Percentiles rank a stretch among this genome's conserved stretches.
These are phyloP conservation scores for Solanum clarkiae DNA, from an alignment of 257 asterid species.

Conservation along the genomic window DNA sequence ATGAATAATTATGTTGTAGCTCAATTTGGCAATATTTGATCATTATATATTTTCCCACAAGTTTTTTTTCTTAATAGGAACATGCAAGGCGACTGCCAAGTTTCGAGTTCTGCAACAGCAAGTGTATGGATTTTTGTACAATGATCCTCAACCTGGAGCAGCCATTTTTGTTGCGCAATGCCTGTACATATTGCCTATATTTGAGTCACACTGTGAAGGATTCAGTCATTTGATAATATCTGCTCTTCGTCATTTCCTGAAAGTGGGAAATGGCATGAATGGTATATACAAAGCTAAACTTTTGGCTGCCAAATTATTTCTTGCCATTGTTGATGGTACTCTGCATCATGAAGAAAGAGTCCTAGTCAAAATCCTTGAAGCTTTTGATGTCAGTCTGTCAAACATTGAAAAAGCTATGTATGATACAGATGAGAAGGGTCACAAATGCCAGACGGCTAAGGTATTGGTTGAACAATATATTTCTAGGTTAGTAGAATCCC, in stretches of 20 bases:
- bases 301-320: constrained; percentile 49
- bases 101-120: constrained; percentile 66
- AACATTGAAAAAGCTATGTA: constrained; percentile 42
- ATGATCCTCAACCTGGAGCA: constrained; percentile 56
- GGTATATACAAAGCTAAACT: constrained; percentile 39
- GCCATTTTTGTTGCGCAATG: constrained; percentile 64
- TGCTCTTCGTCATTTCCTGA: constrained; percentile 50
- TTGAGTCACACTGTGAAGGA: constrained; percentile 49
- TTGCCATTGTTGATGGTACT: constrained; percentile 29
- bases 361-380: constrained; percentile 50
- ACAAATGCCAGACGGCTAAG: constrained; percentile 25
- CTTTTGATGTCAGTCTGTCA: constrained; percentile 37
- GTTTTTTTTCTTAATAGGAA: constrained; percentile 34
- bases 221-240: constrained; percentile 76
- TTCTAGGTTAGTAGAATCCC: constrained; percentile 33
- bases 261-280: constrained; percentile 24
- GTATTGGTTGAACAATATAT: constrained; percentile 49
- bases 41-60: background rate
- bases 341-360: constrained; percentile 46
- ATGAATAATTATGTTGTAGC: background rate
- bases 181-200: constrained; percentile 52
- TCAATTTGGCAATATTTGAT: background rate
- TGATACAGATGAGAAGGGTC: constrained; percentile 15
- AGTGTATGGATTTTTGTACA: constrained; percentile 36
- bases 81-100: constrained; percentile 55